Evolutionary conservation across 441 rosid genomes (phyloP).

Genomic region (Populus hybrid): DNA sequence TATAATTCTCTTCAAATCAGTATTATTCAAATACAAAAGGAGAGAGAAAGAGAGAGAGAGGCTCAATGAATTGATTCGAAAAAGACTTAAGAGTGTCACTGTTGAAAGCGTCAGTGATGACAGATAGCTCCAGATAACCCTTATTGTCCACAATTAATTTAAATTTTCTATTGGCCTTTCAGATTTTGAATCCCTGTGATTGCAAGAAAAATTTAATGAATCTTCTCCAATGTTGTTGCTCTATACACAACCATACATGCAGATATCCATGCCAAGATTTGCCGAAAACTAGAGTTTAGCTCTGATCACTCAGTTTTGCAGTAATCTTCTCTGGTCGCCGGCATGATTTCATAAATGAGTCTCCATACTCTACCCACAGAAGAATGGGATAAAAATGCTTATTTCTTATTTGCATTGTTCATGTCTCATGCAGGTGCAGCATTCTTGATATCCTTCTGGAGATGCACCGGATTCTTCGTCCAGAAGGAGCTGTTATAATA

Average conservation of each 20-base stretch:
- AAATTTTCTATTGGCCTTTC: neutral
- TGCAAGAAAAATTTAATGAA: neutral
- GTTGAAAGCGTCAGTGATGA: neutral
- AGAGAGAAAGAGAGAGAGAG: neutral
- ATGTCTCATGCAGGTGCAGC: slow-evolving; percentile 42
- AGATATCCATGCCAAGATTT: too few relatives aligned
- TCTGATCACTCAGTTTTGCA: neutral
- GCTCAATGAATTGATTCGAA: neutral
- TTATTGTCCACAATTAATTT: neutral
- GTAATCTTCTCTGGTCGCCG: neutral
- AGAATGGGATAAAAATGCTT: neutral
- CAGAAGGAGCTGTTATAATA: slow-evolving; percentile 48
- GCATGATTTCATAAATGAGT: neutral
- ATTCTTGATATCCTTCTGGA: slow-evolving; percentile 46
- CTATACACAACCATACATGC: neutral
- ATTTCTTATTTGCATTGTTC: neutral
- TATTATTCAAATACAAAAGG: neutral
- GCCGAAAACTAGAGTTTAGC: neutral
- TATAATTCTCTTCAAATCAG: neutral
- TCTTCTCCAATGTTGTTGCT: neutral
- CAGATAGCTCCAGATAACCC: neutral
- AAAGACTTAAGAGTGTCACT: neutral
- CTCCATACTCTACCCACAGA: neutral
- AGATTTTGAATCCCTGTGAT: neutral
- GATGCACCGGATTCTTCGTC: slow-evolving; percentile 56